Evolutionary conservation across 2,329 filamentous ascomycete genomes (phyloP), one percentile per base, ranked within the genome.

Genomic region (Trichoderma atroviride): DNA sequence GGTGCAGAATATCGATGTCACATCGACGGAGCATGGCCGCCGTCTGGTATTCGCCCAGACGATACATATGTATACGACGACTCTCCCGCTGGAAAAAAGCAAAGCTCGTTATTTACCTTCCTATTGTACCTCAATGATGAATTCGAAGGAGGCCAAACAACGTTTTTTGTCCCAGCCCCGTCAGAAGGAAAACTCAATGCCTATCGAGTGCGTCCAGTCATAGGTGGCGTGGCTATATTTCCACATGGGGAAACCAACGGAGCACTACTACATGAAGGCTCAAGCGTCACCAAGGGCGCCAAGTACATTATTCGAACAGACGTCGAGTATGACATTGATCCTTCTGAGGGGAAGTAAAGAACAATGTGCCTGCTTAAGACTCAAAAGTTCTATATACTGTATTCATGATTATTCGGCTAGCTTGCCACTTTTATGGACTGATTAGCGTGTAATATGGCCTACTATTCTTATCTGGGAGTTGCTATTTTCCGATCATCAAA

Each of bases 11-110:
- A 92, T 74, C 82, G 90, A 9, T 88, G 86, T 70, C 90, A 92
- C 72, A 91, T 92, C 70, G 83, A 92, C 73, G 90, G 90, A 9
- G 90, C 90, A 0, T 92, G 90, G 90, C 90, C 90, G 14, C 90
- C 90, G 0, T 92, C 89, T 0, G 88, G 88, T 2, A 88, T 92
- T 56, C 78, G 84, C 1, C 79, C 86, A 0, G 82, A 84, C 63
- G 84, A 86, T 71, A 84, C 80, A 0, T 92, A 92, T 68, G 82
- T 90, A 4, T 92, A 92, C 77, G 90, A 92, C 72, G 80, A 85
- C 1, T 92, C 89, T 1, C 89, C 89, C 0, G 71, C 82, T 0
- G 81, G 80, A 0, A 85, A 84, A 35, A 88, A 85, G 73, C 89
- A 91, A 76, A 91, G 88, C 31, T 91, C 88, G 0, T 80, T 92